Base-by-base conservation (phyloP, 331 rosid genomes). In the Malus hybrid region DNA sequence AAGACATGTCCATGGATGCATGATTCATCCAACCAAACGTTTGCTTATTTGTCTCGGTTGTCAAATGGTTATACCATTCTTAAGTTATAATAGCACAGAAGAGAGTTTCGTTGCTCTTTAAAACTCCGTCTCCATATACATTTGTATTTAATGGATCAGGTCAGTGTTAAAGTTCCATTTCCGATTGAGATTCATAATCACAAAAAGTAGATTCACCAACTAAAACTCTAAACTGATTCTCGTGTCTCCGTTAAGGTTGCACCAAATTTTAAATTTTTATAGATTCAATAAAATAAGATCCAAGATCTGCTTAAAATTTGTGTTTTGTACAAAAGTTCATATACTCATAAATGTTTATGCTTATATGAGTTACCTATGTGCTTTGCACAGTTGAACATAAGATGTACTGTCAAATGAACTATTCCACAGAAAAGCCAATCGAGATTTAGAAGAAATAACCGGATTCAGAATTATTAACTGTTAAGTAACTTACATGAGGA, bases 401-500 rank as follows among this genome's bases (percentile, higher is more conserved):
- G 9, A 33, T 19, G 46, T 39, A 36, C 13, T 62, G 66, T 6
- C 10, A 33, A 7, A 63, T 29, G 42, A 63, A 7, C 16, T 2
- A 32, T 64, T 18, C 24, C 48, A 8, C 11, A 8, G 34, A 56
- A 34, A 70, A 71, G 6, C 22, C 13, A 55, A 56, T 33, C 44
- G 7, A 39, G 28, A 29, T 16, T 6, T 7, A 29, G 44, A 4
- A 70, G 18, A 52, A 71, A 71, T 33, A 20, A 12, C 11, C 65
- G 34, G 66, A 55, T 70, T 53, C 63, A 55, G 46, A 70, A n/a
- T 36, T 19, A 36, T 39, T 14, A n/a, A 60, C 42, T 34, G 46
- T 58, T 57, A 42, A 42, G 48, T 42, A 71, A 83, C 98, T 90
- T 86, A 93, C 98, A 86, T 48, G 79, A 74, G 77, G 76, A 53